Conservation (phyloP, 1,284 basidiomycete species). For the Trichosporon faecale region DNA sequence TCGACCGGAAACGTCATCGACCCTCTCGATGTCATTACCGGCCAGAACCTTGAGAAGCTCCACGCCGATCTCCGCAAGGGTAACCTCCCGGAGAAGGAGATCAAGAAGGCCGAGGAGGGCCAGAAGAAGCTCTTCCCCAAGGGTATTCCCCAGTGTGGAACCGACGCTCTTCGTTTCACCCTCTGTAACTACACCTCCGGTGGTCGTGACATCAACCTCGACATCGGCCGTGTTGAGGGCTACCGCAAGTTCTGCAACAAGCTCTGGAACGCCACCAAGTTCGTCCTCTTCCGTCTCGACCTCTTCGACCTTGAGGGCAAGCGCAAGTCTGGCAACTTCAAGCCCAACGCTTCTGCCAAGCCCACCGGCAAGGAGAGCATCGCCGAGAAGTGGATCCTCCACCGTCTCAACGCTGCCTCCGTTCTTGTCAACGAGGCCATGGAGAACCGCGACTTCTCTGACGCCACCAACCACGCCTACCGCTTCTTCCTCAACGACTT, state of each 20-base stretch:
- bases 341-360: slow-evolving; percentile 68
- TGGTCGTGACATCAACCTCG: slow-evolving; percentile 91
- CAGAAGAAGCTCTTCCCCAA: slow-evolving; percentile 99
- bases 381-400: slow-evolving; percentile 92
- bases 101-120: slow-evolving; percentile 82
- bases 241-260: slow-evolving; percentile 99
- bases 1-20: slow-evolving; percentile 98
- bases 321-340: slow-evolving; percentile 60
- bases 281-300: slow-evolving; percentile 92
- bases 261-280: slow-evolving; percentile 98
- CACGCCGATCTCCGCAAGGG: slow-evolving; percentile 85
- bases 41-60: slow-evolving; percentile 75
- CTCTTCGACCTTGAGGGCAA: slow-evolving; percentile 50
- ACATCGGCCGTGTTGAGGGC: slow-evolving; percentile 95
- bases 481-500: slow-evolving; percentile 99
- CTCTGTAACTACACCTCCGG: slow-evolving; percentile 86
- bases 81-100: slow-evolving; percentile 92
- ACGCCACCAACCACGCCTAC: slow-evolving; percentile 77
- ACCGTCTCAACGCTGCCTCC: slow-evolving; percentile 84
- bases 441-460: slow-evolving; percentile 84
- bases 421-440: slow-evolving; percentile 73
- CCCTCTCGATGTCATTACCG: slow-evolving; percentile 92
- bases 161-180: slow-evolving; percentile 92
- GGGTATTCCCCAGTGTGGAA: slow-evolving; percentile 98
- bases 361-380: slow-evolving; percentile 84